Percentiles rank a stretch among this genome's conserved stretches.
Evolutionary conservation across 2,329 filamentous ascomycete species (phyloP).

Genomic region (Ophiostoma ulmi): DNA sequence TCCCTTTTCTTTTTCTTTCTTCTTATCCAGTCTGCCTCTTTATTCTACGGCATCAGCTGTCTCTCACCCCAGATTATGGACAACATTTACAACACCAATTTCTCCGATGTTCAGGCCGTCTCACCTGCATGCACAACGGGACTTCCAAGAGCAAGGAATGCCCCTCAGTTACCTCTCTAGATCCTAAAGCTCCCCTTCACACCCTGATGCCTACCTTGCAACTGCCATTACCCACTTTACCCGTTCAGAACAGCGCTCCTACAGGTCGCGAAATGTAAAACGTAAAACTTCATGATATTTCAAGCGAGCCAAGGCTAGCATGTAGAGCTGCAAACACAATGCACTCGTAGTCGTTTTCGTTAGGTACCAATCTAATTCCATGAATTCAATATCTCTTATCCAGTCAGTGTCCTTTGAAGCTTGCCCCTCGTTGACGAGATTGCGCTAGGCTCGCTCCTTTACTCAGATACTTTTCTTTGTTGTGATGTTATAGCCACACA

Average conservation of each 20-base stretch:
- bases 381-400: neutral
- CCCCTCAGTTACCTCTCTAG: neutral
- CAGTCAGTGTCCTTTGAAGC: neutral
- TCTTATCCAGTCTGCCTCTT: neutral
- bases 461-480: neutral
- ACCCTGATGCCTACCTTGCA: neutral
- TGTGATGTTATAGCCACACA: neutral
- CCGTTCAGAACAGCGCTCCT: constrained; percentile 1
- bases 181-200: neutral
- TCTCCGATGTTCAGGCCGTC: neutral
- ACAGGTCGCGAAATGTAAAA: neutral
- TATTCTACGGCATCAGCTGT: neutral
- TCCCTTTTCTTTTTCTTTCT: neutral
- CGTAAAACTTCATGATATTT: constrained; percentile 2
- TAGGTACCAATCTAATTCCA: no score
- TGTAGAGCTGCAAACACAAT: no score
- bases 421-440: neutral
- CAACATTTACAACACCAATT: neutral
- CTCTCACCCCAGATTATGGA: neutral
- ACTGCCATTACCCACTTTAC: constrained; percentile 1
- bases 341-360: no score
- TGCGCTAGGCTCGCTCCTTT: constrained; percentile 3
- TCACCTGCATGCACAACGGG: neutral
- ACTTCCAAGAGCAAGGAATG: neutral
- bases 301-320: neutral